phyloP scores from a whole-genome alignment of 306 rosid species.

The Abrus precatorius region DNA sequence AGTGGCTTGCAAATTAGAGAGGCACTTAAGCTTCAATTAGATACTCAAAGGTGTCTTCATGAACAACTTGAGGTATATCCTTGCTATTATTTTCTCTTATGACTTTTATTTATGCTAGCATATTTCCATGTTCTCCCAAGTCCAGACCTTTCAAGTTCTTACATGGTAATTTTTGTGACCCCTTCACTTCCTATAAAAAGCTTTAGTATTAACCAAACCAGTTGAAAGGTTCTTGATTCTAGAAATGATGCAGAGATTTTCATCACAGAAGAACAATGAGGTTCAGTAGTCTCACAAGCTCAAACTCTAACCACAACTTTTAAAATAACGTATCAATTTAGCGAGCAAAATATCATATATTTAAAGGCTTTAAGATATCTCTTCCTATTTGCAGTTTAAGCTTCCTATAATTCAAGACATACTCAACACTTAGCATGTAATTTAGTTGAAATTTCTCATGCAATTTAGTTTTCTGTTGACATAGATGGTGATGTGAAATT shows the following conservation, averaged over 20 bases:
- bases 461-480: neutral
- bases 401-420: slow-evolving; percentile 3
- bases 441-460: slow-evolving; percentile 3
- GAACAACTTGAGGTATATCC: slow-evolving; percentile 86
- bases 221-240: slow-evolving; percentile 34
- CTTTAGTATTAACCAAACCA: slow-evolving; percentile 1
- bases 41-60: slow-evolving; percentile 89
- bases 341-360: slow-evolving; percentile 1
- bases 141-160: slow-evolving; percentile 1
- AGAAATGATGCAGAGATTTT: slow-evolving; percentile 24
- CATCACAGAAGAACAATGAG: neutral
- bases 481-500: slow-evolving; percentile 1
- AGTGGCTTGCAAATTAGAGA: slow-evolving; percentile 88
- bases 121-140: neutral
- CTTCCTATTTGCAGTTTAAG: no score
- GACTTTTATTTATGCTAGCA: neutral
- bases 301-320: slow-evolving; percentile 1
- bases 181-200: neutral
- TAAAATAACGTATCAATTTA: neutral
- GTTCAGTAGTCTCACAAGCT: neutral
- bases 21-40: slow-evolving; percentile 86
- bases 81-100: neutral
- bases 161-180: slow-evolving; percentile 1
- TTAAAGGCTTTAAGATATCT: slow-evolving; percentile 5
- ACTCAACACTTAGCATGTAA: slow-evolving; percentile 16